Evolutionary conservation across 306 rosid species (phyloP).

Genomic region (Prunus mira): DNA sequence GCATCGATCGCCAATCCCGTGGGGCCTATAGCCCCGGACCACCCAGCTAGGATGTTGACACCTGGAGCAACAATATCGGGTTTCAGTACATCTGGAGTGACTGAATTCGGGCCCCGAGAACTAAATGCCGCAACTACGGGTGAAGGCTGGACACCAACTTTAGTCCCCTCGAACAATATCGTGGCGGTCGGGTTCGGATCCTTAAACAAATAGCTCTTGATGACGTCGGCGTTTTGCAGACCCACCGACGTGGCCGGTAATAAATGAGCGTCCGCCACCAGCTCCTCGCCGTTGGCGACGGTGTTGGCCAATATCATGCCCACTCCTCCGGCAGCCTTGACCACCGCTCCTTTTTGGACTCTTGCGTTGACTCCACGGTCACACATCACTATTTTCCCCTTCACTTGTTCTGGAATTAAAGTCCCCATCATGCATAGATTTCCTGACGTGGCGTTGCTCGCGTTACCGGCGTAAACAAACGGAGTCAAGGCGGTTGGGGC

Average conservation of each 20-base stretch:
- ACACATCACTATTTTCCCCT: conserved; percentile 67
- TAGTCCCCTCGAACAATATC: conserved; percentile 58
- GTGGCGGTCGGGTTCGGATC: conserved; percentile 47
- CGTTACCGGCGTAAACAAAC: conserved; percentile 55
- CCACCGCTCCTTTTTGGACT: conserved; percentile 57
- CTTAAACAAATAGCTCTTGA: conserved; percentile 41
- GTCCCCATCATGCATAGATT: conserved; percentile 45
- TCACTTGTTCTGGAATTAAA: conserved; percentile 52
- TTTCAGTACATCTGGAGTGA: conserved; percentile 56
- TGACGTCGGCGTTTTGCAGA: conserved; percentile 30
- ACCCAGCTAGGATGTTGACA: conserved; percentile 70
- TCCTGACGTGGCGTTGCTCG: conserved; percentile 33
- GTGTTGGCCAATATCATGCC: conserved; percentile 70
- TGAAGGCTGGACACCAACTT: conserved; percentile 54
- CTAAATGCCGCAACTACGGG: conserved; percentile 85
- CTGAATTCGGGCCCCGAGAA: conserved; percentile 64
- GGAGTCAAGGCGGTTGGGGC: conserved; percentile 25
- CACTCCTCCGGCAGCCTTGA: conserved; percentile 62
- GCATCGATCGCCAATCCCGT: conserved; percentile 31
- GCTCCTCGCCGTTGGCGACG: conserved; percentile 49
- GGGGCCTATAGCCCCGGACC: conserved; percentile 43
- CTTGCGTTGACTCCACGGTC: conserved; percentile 56
- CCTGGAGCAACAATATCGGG: conserved; percentile 91
- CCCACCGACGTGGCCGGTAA: conserved; percentile 61
- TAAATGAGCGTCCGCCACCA: conserved; percentile 69